phyloP scores from a whole-genome alignment of 345 rosid species.

The Brassica nigra region DNA sequence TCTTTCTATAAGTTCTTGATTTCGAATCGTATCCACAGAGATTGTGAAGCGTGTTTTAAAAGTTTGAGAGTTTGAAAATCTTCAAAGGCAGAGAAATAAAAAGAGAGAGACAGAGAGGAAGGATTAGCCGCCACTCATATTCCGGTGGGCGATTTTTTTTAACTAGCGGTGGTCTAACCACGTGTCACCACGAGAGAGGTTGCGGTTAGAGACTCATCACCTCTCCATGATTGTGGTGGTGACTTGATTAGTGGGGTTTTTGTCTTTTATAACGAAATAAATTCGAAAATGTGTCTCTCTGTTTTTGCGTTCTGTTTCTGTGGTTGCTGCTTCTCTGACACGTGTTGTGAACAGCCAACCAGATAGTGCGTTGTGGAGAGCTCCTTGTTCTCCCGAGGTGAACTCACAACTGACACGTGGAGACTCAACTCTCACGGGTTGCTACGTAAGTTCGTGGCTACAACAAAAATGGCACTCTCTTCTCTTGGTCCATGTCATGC shows the following conservation, averaged over 20 bases:
- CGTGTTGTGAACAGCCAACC: constrained; percentile 35
- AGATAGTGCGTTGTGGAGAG: constrained; percentile 31
- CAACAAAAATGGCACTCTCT: not conserved
- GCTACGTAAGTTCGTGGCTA: not conserved
- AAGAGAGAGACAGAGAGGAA: not conserved
- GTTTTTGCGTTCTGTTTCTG: constrained; percentile 4
- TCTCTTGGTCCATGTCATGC: not conserved
- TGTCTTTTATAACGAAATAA: not conserved
- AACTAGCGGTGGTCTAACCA: constrained; percentile 38
- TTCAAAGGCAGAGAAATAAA: not conserved
- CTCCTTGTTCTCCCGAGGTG: constrained; percentile 36
- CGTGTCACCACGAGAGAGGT: constrained; percentile 53
- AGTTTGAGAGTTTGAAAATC: constrained; percentile 11
- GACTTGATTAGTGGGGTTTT: constrained; percentile 3
- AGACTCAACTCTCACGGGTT: not conserved
- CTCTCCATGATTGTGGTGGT: constrained; percentile 33
- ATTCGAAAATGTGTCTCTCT: not conserved
- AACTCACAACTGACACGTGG: constrained; percentile 13
- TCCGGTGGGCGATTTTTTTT: constrained; percentile 29
- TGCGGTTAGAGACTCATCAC: constrained; percentile 28
- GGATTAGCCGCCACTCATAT: constrained; percentile 32
- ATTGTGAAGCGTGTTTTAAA: constrained; percentile 1
- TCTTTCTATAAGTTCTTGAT: not conserved
- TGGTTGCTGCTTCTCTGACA: constrained; percentile 32
- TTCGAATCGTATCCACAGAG: not conserved